These are phyloP conservation scores for Phialophora expanda DNA, from an alignment of 2,329 filamentous ascomycete genomes.

Conservation along the genomic window DNA sequence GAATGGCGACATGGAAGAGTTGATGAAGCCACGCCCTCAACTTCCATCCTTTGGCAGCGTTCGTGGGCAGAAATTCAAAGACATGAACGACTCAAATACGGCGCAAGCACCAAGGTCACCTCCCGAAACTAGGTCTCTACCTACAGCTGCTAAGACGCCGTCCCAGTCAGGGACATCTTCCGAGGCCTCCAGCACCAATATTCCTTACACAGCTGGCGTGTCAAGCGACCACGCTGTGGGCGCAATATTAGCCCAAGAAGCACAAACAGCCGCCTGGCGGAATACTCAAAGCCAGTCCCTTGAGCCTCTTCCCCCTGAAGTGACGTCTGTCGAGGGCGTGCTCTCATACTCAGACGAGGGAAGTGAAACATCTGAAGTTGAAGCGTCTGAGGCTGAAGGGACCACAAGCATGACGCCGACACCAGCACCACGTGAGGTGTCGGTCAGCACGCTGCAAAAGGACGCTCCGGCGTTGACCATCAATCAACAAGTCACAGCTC, in stretches of 20 bases:
- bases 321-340: constrained; percentile 70
- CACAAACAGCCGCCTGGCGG: constrained; percentile 40
- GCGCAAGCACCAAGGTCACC: constrained; percentile 39
- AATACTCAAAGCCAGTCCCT: constrained; percentile 44
- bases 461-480: background rate
- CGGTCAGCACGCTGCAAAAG: background rate
- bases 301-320: constrained; percentile 72
- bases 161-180: constrained; percentile 28
- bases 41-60: constrained; percentile 69
- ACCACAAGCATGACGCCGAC: background rate
- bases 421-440: background rate
- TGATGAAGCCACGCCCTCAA: constrained; percentile 63
- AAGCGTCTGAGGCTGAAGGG: constrained; percentile 23
- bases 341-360: constrained; percentile 68
- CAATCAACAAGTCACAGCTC: constrained; percentile 13
- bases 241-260: constrained; percentile 55
- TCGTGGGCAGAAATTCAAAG: constrained; percentile 49
- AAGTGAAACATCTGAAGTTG: constrained; percentile 29
- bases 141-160: constrained; percentile 15
- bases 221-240: constrained; percentile 61
- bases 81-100: constrained; percentile 22
- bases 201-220: constrained; percentile 43
- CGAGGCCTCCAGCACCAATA: constrained; percentile 44
- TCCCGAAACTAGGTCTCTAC: constrained; percentile 26
- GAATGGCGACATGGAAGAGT: constrained; percentile 60